Percentiles rank a stretch among this genome's conserved stretches.
phyloP scores from a whole-genome alignment of 192 early-diverging fungal species.

The Backusella tuberculispora region DNA sequence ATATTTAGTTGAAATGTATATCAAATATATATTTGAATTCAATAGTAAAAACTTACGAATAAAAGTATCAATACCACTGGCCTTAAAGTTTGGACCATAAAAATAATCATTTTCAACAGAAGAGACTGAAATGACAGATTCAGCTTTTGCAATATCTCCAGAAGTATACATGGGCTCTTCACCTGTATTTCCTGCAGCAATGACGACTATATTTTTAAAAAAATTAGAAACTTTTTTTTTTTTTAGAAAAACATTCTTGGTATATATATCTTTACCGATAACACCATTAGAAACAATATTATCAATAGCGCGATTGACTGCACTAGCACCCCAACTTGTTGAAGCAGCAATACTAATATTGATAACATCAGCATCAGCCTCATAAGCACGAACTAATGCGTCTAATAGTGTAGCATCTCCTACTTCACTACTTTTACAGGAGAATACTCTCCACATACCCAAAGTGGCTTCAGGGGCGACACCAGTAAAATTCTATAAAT shows the following conservation, averaged over 20 bases:
- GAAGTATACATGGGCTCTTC: slow-evolving; percentile 57
- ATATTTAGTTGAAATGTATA: slow-evolving; percentile 18
- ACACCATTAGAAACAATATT: slow-evolving; percentile 45
- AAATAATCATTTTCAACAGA: slow-evolving; percentile 49
- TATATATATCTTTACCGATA: slow-evolving; percentile 43
- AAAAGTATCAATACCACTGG: slow-evolving; percentile 15
- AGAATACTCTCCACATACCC: slow-evolving; percentile 79
- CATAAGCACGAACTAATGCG: slow-evolving; percentile 71
- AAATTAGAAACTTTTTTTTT: slow-evolving; percentile 37
- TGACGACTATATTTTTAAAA: slow-evolving; percentile 62
- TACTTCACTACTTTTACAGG: slow-evolving; percentile 61
- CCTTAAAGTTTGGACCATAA: slow-evolving; percentile 43
- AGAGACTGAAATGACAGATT: slow-evolving; percentile 59
- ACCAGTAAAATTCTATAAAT: slow-evolving; percentile 51
- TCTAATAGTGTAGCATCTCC: slow-evolving; percentile 71
- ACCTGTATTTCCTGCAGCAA: slow-evolving; percentile 68
- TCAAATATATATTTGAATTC: background rate
- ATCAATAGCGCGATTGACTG: slow-evolving; percentile 39
- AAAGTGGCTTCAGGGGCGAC: slow-evolving; percentile 70
- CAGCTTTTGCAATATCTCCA: slow-evolving; percentile 56
- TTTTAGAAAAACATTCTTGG: slow-evolving; percentile 23
- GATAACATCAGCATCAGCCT: slow-evolving; percentile 73
- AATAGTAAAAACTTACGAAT: slow-evolving; percentile 8
- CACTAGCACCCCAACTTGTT: slow-evolving; percentile 57
- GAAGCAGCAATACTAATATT: slow-evolving; percentile 81